Evolutionary conservation across 2,329 filamentous ascomycete genomes (phyloP).

Genomic region (Bipolaris victoriae): DNA sequence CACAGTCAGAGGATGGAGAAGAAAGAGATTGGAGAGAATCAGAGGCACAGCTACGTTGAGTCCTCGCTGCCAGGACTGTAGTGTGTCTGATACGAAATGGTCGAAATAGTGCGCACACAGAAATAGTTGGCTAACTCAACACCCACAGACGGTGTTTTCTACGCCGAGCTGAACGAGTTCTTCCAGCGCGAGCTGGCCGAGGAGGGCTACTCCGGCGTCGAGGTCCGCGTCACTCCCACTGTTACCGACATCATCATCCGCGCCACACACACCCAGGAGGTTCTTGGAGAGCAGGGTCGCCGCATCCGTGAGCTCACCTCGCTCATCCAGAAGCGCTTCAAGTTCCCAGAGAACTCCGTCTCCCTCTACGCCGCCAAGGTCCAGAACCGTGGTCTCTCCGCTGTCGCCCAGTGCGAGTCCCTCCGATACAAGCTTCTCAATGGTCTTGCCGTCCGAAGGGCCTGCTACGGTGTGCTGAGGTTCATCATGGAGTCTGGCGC

Average conservation of each 20-base stretch:
- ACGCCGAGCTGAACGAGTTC: constrained; percentile 99
- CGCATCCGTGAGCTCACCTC: constrained; percentile 99
- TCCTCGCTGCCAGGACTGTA: neutral
- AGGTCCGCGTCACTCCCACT: constrained; percentile 99
- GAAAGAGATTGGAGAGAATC: neutral
- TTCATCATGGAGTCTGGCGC: constrained; percentile 99
- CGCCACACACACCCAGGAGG: constrained; percentile 99
- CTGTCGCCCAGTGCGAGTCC: constrained; percentile 99
- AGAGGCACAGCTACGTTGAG: neutral
- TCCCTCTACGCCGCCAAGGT: constrained; percentile 99
- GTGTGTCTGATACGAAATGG: constrained; percentile 2
- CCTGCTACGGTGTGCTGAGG: constrained; percentile 99
- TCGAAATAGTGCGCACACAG: constrained; percentile 25
- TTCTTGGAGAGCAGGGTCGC: constrained; percentile 99
- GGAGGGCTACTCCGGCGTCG: constrained; percentile 99
- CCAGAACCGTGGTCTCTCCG: constrained; percentile 99
- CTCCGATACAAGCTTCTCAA: constrained; percentile 99
- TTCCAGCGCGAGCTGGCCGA: constrained; percentile 99
- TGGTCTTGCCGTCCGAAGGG: constrained; percentile 96
- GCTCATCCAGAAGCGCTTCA: constrained; percentile 99
- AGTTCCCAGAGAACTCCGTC: constrained; percentile 99
- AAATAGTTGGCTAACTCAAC: constrained; percentile 31
- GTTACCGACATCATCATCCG: constrained; percentile 99
- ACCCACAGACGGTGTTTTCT: constrained; percentile 90
- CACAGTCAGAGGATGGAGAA: constrained; percentile 14